Evolutionary conservation across 1,284 basidiomycete species (phyloP).

Genomic region (Hemileia vastatrix): DNA sequence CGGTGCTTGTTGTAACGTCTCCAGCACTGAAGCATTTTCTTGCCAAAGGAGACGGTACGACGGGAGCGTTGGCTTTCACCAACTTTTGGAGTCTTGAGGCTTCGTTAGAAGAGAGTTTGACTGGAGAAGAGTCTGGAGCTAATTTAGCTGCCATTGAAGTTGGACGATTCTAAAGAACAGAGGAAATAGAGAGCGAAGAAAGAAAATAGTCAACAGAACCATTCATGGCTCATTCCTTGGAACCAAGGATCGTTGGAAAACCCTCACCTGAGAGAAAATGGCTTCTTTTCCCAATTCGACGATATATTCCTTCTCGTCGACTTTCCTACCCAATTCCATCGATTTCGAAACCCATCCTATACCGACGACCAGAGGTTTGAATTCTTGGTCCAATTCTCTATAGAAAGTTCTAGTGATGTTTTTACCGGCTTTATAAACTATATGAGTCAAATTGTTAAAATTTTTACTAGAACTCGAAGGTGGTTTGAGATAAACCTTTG

Average conservation of each 20-base stretch:
- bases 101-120: not conserved
- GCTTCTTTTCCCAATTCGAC: constrained; percentile 38
- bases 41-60: not conserved
- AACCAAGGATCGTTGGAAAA: not conserved
- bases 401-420: constrained; percentile 34
- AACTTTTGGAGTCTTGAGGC: not conserved
- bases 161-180: not conserved
- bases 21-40: not conserved
- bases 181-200: not conserved
- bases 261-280: constrained; percentile 24
- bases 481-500: constrained; percentile 30
- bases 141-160: not conserved
- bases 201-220: not conserved
- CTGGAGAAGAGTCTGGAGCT: not conserved
- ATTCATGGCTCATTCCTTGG: not conserved
- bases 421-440: constrained; percentile 36
- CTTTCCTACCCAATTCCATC: constrained; percentile 28
- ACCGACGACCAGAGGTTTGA: constrained; percentile 32
- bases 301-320: constrained; percentile 32
- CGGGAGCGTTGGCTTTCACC: not conserved
- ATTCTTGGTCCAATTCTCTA: not conserved
- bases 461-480: not conserved
- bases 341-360: constrained; percentile 35
- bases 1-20: not conserved
- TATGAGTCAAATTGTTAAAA: constrained; percentile 28